Evolutionary conservation across 1,284 basidiomycete species (phyloP).

Genomic region (Nidula niveotomentosa): DNA sequence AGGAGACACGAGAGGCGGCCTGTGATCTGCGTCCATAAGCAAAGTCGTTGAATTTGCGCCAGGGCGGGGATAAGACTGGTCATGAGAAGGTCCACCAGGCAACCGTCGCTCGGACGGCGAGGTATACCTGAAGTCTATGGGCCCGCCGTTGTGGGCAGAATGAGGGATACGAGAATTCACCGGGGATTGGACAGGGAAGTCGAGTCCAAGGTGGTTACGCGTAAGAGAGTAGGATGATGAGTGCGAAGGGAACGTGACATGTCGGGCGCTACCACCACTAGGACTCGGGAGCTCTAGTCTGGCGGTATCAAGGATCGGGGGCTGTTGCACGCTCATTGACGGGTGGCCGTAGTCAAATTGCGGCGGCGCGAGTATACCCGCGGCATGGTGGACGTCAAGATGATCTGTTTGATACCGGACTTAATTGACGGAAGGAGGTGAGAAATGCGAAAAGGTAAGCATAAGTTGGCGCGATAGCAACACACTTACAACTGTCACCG

Average conservation of each 20-base stretch:
- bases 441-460: constrained; percentile 37
- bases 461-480: constrained; percentile 38
- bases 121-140: constrained; percentile 35
- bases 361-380: constrained; percentile 41
- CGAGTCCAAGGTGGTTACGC: constrained; percentile 41
- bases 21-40: constrained; percentile 36
- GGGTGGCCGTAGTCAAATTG: constrained; percentile 45
- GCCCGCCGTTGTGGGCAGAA: constrained; percentile 24
- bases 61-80: constrained; percentile 29
- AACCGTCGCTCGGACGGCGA: constrained; percentile 40
- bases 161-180: constrained; percentile 38
- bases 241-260: constrained; percentile 32
- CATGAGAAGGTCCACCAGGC: constrained; percentile 42
- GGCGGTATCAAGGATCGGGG: constrained; percentile 39
- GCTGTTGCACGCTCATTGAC: constrained; percentile 34
- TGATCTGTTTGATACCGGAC: constrained; percentile 68
- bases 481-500: constrained; percentile 46
- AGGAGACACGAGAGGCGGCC: constrained; percentile 31
- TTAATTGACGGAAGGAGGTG: constrained; percentile 49
- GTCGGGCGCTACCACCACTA: constrained; percentile 20
- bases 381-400: constrained; percentile 45
- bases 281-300: constrained; percentile 37
- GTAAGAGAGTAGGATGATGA: constrained; percentile 20
- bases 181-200: constrained; percentile 36
- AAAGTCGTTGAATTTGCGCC: constrained; percentile 23